Base-by-base conservation (phyloP, 257 asterid species). In the Scutellaria minor region DNA sequence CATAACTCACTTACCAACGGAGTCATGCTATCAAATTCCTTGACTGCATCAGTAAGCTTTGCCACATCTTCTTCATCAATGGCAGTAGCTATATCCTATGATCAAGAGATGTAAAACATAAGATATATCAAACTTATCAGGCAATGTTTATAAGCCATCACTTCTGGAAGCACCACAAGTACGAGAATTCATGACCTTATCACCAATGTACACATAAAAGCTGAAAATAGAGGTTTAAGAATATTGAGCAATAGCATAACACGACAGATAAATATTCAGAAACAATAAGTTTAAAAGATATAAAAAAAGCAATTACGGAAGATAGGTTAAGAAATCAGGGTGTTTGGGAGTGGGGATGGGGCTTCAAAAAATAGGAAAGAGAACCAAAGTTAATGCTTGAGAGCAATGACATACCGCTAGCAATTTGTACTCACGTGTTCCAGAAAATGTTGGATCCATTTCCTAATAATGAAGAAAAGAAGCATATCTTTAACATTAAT, bases 371-470 rank as follows among this genome's bases (percentile, higher is more conserved):
- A 27, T 27, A 31, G 37, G 37, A 31, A 31, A 31, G 37, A 31
- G 37, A 31, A 31, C 37, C 37, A 31, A 31, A 31, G 37, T 31
- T 31, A 31, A 31, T 31, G 37, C 37, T 31, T 31, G 37, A 67
- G 71, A 57, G 45, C 45, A 37, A 72, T 51, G 63, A 76, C 87
- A 58, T 82, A 86, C 89, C 84, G 77, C 75, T 37, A 86, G 78
- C 84, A 86, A 84, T 78, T 65, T 86, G 80, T 78, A 82, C 77
- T 86, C 91, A 6, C 91, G 86, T 31, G 91, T 75, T 67, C 89
- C 91, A 48, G 81, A 76, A 82, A 86, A 86, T 62, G 91, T 84
- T 20, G 91, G 91, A 78, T 86, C 91, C 65, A 84, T 56, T 4
- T 86, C 89, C 91, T 86, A 72, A 20, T 68, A 66, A 72, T 41